Evolutionary conservation across 1,284 basidiomycete genomes (phyloP).

Genomic region (Pseudozyma pruni): DNA sequence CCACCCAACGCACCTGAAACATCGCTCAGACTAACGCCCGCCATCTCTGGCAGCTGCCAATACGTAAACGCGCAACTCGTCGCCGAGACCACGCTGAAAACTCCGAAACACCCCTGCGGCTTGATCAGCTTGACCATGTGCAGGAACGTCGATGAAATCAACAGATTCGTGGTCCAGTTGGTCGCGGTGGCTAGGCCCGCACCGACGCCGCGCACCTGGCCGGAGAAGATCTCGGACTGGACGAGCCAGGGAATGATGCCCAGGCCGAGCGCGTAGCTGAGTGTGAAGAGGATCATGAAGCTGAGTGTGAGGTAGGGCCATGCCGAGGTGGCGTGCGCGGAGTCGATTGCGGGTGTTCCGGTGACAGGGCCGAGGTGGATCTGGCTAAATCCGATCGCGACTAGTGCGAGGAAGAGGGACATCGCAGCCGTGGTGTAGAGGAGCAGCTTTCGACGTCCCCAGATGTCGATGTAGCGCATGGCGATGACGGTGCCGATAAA

Average conservation of each 20-base stretch:
- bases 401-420: slow-evolving; percentile 36
- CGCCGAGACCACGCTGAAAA: slow-evolving; percentile 45
- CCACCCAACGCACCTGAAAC: slow-evolving; percentile 5
- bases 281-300: slow-evolving; percentile 48
- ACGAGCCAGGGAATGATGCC: slow-evolving; percentile 62
- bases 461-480: slow-evolving; percentile 51
- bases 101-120: slow-evolving; percentile 44
- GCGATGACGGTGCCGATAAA: slow-evolving; percentile 53
- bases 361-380: slow-evolving; percentile 31
- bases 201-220: slow-evolving; percentile 42
- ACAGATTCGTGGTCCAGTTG: slow-evolving; percentile 52
- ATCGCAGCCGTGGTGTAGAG: slow-evolving; percentile 53
- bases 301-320: slow-evolving; percentile 51
- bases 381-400: slow-evolving; percentile 43
- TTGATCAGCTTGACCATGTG: slow-evolving; percentile 47
- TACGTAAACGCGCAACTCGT: slow-evolving; percentile 53
- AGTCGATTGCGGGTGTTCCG: slow-evolving; percentile 1
- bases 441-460: slow-evolving; percentile 54
- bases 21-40: slow-evolving; percentile 44
- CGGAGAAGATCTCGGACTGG: slow-evolving; percentile 55
- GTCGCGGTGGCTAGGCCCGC: slow-evolving; percentile 52
- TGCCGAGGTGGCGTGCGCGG: slow-evolving; percentile 4
- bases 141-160: slow-evolving; percentile 45
- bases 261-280: slow-evolving; percentile 57
- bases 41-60: slow-evolving; percentile 48